Evolutionary conservation across 2,329 filamentous ascomycete species (phyloP), one percentile per base, ranked within the genome.

Genomic region (Ophiostoma novo-ulmi): DNA sequence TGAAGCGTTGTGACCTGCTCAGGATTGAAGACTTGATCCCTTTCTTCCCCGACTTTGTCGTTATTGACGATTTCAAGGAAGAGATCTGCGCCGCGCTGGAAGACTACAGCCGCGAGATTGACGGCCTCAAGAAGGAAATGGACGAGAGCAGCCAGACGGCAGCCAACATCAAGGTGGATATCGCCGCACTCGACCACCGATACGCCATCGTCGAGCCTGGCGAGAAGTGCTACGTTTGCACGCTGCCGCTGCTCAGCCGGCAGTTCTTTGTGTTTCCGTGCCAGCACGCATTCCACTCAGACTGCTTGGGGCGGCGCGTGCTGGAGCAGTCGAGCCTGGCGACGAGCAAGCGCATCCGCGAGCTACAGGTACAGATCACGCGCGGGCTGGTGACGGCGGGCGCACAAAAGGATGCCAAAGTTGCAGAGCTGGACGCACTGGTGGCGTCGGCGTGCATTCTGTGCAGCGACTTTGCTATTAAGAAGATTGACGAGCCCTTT

Each of bases 201-300:
- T 99, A 98, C 77, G 95, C 94, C 0, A 97, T 99, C 73, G 95
- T 99, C 7, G 94, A 97, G 78, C 94, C 95, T 0, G 95, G 95
- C 0, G 95, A 99, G 82, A 90, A 92, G 78, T 99, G 95, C 80
- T 96, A 94, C 81, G 88, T 91, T 1, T 99, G 95, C 77, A 88
- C 89, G 0, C 81, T 98, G 70, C 95, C 95, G 11, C 81, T 99
- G 70, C 84, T 99, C 20, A 94, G 91, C 77, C 83, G 94, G 70
- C 94, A 97, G 76, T 99, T 99, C 80, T 99, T 98, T 75, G 95
- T 99, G 22, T 99, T 99, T 75, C 95, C 95, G 0, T 99, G 95
- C 79, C 95, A 99, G 82, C 95, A 99, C 80, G 92, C 94, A 3
- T 99, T 99, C 77, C 95, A 99, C 79, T 94, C 92, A 61, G 95